A percentile compares a stretch with the other conserved stretches of the same genome.
phyloP scores from a whole-genome alignment of 2,329 filamentous ascomycete genomes.

The Aplosporella prunicola region DNA sequence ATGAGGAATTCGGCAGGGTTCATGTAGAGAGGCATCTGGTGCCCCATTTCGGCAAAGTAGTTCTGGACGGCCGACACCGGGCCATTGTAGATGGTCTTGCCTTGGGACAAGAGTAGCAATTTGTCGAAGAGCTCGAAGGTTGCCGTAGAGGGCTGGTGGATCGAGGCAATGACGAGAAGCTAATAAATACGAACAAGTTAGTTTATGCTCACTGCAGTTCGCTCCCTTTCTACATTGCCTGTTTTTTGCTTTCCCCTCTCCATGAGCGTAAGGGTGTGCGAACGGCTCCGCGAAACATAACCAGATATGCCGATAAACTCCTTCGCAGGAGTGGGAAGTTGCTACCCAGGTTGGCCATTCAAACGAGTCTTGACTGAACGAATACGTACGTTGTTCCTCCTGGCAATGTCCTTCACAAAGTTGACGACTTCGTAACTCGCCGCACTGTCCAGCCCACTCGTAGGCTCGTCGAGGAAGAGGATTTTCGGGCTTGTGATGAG shows the following conservation, averaged over 20 bases:
- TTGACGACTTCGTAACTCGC: conserved; percentile 68
- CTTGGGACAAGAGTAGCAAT: conserved; percentile 61
- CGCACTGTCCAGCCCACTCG: conserved; percentile 71
- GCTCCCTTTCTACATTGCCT: too few relatives aligned
- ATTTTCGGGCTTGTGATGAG: conserved; percentile 74
- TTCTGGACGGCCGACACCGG: conserved; percentile 45
- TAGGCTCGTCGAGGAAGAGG: conserved; percentile 76
- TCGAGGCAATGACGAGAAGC: conserved; percentile 71
- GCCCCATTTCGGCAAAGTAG: conserved; percentile 55
- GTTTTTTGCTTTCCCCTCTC: too few relatives aligned
- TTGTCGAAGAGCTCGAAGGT: conserved; percentile 77
- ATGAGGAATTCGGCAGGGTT: conserved; percentile 77
- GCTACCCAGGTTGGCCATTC: neutral
- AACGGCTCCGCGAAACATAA: too few relatives aligned
- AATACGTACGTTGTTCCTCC: conserved; percentile 52
- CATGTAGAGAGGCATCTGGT: conserved; percentile 56
- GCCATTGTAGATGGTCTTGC: conserved; percentile 65
- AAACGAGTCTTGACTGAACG: neutral
- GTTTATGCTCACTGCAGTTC: neutral
- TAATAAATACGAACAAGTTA: conserved; percentile 22
- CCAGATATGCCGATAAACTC: too few relatives aligned
- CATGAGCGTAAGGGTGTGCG: too few relatives aligned
- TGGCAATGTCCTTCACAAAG: conserved; percentile 59
- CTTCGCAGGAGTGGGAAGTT: neutral
- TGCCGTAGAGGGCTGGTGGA: conserved; percentile 74